Conservation (phyloP, 192 early-diverging fungal species). For the Mycoemilia scoparia region DNA sequence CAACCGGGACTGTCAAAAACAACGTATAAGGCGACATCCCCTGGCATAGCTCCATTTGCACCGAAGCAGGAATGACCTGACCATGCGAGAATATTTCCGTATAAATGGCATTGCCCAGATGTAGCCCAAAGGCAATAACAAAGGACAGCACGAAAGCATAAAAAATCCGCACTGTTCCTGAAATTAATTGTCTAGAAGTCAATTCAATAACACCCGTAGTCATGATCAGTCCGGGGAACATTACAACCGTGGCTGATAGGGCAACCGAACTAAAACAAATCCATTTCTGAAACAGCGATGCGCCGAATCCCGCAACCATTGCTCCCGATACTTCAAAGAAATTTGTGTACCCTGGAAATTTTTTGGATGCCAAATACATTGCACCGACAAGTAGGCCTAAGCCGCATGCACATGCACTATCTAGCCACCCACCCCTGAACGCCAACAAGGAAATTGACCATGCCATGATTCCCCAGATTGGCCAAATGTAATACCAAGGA, state of each 20-base stretch:
- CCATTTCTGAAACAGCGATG: conserved; percentile 24
- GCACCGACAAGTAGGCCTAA: conserved; percentile 31
- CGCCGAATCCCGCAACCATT: conserved; percentile 35
- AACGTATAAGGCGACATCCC: conserved; percentile 23
- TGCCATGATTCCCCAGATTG: conserved; percentile 31
- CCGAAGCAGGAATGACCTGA: conserved; percentile 2
- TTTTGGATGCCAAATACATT: conserved; percentile 35
- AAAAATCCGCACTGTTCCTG: conserved; percentile 61
- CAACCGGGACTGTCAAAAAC: conserved; percentile 34
- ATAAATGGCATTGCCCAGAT: conserved; percentile 35
- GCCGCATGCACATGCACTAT: conserved; percentile 30
- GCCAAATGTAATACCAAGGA: conserved; percentile 32
- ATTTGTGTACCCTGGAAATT: conserved; percentile 34
- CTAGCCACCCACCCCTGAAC: conserved; percentile 43
- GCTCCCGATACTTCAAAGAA: conserved; percentile 43
- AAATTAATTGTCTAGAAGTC: conserved; percentile 63
- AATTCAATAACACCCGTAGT: conserved; percentile 71
- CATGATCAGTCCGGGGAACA: conserved; percentile 49
- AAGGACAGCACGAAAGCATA: conserved; percentile 59
- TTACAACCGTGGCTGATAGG: conserved; percentile 36
- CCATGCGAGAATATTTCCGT: conserved; percentile 33
- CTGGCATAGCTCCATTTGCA: conserved; percentile 7
- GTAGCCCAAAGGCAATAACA: conserved; percentile 49
- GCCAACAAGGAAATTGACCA: conserved; percentile 40
- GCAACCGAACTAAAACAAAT: conserved; percentile 40